Evolutionary conservation across 2,329 filamentous ascomycete genomes (phyloP).

Genomic region (Diplodia sapinea): DNA sequence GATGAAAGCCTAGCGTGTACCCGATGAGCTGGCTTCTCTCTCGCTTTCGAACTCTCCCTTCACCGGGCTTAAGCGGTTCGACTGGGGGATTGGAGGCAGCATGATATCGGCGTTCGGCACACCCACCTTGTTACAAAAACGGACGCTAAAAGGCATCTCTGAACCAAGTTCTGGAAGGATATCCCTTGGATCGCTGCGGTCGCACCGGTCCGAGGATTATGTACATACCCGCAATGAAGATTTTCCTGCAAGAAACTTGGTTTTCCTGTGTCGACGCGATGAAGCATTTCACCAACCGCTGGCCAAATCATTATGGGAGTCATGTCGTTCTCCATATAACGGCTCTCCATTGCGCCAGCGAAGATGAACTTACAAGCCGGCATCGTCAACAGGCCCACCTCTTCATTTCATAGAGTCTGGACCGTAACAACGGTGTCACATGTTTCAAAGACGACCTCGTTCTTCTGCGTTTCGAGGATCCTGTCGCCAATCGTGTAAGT

Average conservation of each 20-base stretch:
- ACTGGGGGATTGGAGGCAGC: constrained; percentile 69
- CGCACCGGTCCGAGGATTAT: constrained; percentile 22
- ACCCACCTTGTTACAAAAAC: constrained; percentile 94
- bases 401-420: constrained; percentile 38
- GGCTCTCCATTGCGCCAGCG: constrained; percentile 24
- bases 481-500: not conserved
- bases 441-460: not conserved
- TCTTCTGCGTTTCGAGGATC: not conserved
- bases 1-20: constrained; percentile 99
- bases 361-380: constrained; percentile 11
- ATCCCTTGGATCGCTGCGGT: constrained; percentile 22
- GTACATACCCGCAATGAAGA: constrained; percentile 24
- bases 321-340: constrained; percentile 21
- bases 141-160: constrained; percentile 99
- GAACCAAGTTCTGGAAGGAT: constrained; percentile 68
- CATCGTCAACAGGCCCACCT: constrained; percentile 32
- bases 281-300: not conserved
- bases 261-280: not conserved
- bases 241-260: not conserved
- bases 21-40: constrained; percentile 79
- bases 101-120: constrained; percentile 99
- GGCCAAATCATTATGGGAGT: constrained; percentile 6
- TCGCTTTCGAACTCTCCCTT: constrained; percentile 82
- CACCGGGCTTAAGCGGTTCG: constrained; percentile 87
- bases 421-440: constrained; percentile 50